A percentile compares a stretch with the other conserved stretches of the same genome.
These are phyloP conservation scores for Tylopilus sp. DNA, from an alignment of 1,284 basidiomycete species.

Conservation along the genomic window DNA sequence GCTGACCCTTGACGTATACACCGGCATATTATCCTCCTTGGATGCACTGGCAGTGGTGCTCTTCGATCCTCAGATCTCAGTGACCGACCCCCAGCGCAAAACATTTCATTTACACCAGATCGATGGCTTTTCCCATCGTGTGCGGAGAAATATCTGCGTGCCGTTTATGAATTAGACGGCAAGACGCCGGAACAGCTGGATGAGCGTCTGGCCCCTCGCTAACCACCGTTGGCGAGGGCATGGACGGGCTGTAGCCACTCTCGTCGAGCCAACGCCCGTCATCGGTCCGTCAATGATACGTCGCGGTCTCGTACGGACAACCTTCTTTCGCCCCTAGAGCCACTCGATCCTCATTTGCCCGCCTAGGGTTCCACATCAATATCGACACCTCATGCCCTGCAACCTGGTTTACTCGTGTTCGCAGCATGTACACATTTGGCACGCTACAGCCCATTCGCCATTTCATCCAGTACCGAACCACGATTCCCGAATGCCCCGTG, in stretches of 20 bases:
- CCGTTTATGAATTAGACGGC: slow-evolving; percentile 5
- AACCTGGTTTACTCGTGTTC: slow-evolving; percentile 38
- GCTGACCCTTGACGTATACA: slow-evolving; percentile 26
- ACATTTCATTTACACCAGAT: slow-evolving; percentile 10
- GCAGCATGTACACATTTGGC: slow-evolving; percentile 30
- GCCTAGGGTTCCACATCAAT: slow-evolving; percentile 34
- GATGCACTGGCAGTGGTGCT: slow-evolving; percentile 1
- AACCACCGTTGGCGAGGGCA: neutral
- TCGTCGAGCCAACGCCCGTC: neutral
- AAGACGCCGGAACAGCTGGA: slow-evolving; percentile 8
- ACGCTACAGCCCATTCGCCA: slow-evolving; percentile 27
- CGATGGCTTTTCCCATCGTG: slow-evolving; percentile 1
- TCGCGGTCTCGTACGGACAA: slow-evolving; percentile 22
- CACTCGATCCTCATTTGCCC: slow-evolving; percentile 37
- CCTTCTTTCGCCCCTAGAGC: slow-evolving; percentile 32
- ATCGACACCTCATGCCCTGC: slow-evolving; percentile 36
- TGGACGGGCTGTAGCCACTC: neutral
- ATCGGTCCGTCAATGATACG: slow-evolving; percentile 14
- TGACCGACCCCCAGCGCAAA: slow-evolving; percentile 1
- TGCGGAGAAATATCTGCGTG: slow-evolving; percentile 10
- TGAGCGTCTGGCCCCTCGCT: slow-evolving; percentile 8
- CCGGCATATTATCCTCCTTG: slow-evolving; percentile 20
- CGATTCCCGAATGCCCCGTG: slow-evolving; percentile 30
- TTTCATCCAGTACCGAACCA: slow-evolving; percentile 26
- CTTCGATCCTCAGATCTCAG: slow-evolving; percentile 2